These are phyloP conservation scores for Pestalotiopsis sp. DNA, from an alignment of 2,329 filamentous ascomycete genomes.

Conservation along the genomic window DNA sequence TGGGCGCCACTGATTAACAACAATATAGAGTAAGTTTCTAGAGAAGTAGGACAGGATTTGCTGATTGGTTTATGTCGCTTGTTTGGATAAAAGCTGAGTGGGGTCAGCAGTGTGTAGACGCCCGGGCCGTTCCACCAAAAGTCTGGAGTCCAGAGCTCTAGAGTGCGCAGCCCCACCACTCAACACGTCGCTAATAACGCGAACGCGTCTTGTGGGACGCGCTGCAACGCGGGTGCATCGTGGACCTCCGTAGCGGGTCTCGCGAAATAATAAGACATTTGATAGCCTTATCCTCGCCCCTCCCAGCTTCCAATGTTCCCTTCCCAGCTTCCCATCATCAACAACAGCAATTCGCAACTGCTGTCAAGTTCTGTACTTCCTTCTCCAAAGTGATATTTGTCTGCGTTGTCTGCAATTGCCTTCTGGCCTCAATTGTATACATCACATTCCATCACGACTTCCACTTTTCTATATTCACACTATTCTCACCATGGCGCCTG, in stretches of 20 bases:
- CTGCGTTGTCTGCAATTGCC: not conserved
- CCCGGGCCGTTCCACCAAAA: not conserved
- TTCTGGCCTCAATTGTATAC: not conserved
- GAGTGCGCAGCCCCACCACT: not conserved
- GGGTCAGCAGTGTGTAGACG: too few relatives aligned
- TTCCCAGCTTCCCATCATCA: not conserved
- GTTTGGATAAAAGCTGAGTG: too few relatives aligned
- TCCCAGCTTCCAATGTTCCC: not conserved
- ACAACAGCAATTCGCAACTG: not conserved
- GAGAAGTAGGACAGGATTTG: too few relatives aligned
- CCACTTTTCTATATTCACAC: not conserved
- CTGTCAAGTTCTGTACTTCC: conserved; percentile 8
- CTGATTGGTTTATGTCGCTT: too few relatives aligned
- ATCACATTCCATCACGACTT: not conserved
- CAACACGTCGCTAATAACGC: not conserved
- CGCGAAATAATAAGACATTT: not conserved
- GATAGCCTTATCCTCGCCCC: not conserved
- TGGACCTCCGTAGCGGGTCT: not conserved
- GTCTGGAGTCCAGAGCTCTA: not conserved
- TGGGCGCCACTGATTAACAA: too few relatives aligned
- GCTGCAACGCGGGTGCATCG: not conserved
- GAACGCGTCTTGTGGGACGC: not conserved
- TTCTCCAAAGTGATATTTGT: not conserved
- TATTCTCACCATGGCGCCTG: conserved; percentile 29
- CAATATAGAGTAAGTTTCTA: too few relatives aligned